Evolutionary conservation across 2,329 filamentous ascomycete species (phyloP).

Genomic region (Ceratocystis variospora): DNA sequence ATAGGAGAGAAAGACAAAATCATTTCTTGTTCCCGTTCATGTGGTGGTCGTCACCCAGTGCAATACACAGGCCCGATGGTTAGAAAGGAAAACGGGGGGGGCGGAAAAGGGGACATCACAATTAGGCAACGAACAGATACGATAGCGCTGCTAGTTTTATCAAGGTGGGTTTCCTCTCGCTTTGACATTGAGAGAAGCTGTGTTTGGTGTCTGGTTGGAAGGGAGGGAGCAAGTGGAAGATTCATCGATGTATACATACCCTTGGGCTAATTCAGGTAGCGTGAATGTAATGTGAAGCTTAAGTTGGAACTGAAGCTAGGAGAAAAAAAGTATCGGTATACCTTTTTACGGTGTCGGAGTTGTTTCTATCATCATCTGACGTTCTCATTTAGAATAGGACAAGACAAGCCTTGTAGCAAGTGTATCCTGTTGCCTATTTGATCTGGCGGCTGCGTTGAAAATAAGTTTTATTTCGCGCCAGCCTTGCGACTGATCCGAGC

Average conservation of each 20-base stretch:
- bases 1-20: background rate
- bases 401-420: background rate
- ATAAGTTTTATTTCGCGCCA: background rate
- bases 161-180: background rate
- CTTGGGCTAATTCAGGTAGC: background rate
- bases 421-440: background rate
- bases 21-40: background rate
- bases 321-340: background rate
- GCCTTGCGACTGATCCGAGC: background rate
- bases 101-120: background rate
- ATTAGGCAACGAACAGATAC: slow-evolving; percentile 5
- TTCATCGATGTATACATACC: background rate
- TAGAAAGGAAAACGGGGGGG: background rate
- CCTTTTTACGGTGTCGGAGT: background rate
- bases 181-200: background rate
- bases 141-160: slow-evolving; percentile 5
- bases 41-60: background rate
- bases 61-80: background rate
- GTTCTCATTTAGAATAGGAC: background rate
- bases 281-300: background rate
- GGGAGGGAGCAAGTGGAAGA: background rate
- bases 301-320: background rate
- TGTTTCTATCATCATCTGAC: background rate
- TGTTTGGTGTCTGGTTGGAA: background rate
- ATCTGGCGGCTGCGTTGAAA: background rate